Evolutionary conservation across 2,329 filamentous ascomycete genomes (phyloP).

Genomic region (Phyllosticta citribraziliensis): DNA sequence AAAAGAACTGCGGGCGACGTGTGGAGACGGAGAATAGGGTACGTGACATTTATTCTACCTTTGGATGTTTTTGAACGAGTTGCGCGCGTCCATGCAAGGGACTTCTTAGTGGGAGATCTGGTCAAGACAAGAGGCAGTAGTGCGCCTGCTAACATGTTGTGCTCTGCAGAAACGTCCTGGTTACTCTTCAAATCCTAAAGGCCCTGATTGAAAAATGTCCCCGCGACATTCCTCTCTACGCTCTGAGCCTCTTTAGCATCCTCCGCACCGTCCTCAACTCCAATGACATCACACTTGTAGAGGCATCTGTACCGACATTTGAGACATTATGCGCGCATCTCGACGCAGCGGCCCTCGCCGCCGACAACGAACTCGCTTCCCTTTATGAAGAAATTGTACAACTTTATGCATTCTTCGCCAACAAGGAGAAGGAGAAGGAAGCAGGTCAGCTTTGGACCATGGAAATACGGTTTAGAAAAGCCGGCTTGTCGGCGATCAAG

Average conservation of each 20-base stretch:
- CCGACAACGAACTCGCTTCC: constrained; percentile 71
- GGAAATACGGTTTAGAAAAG: constrained; percentile 51
- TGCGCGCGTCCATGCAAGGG: not conserved
- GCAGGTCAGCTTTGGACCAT: constrained; percentile 58
- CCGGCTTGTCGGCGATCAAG: constrained; percentile 60
- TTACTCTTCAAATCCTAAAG: constrained; percentile 85
- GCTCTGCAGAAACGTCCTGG: constrained; percentile 69
- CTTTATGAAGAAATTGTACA: constrained; percentile 76
- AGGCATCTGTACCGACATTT: constrained; percentile 79
- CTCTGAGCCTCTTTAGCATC: constrained; percentile 73
- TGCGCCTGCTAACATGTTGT: constrained; percentile 1
- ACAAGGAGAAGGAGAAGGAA: constrained; percentile 45
- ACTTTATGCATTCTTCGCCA: constrained; percentile 71
- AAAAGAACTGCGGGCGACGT: constrained; percentile 90
- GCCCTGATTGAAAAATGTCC: constrained; percentile 89
- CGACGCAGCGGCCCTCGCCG: constrained; percentile 73
- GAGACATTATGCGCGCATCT: constrained; percentile 82
- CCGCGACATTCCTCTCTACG: constrained; percentile 83
- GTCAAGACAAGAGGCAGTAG: not conserved
- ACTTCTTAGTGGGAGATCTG: not conserved
- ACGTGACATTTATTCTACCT: constrained; percentile 25
- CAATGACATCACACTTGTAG: constrained; percentile 83
- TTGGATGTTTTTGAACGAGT: not conserved
- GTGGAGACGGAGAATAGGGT: constrained; percentile 81
- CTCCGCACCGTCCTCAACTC: constrained; percentile 75